Evolutionary conservation across 495 filamentous ascomycete genomes (phyloP).

Genomic region (Penicillium robsamsonii): DNA sequence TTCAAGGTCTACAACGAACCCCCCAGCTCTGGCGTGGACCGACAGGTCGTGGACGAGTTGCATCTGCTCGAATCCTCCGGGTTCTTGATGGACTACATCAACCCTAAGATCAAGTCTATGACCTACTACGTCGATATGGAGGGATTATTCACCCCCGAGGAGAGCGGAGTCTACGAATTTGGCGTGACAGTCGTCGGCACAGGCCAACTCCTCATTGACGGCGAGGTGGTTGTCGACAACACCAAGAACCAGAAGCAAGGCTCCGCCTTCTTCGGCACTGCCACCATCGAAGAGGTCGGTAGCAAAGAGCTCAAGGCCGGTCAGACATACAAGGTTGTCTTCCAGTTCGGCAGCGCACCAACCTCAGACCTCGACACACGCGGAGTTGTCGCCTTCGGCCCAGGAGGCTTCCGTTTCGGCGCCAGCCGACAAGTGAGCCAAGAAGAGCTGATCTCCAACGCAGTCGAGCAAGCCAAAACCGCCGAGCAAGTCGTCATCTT

Average conservation of each 20-base stretch:
- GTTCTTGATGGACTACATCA: slow-evolving; percentile 62
- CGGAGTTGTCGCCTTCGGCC: slow-evolving; percentile 53
- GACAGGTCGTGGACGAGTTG: slow-evolving; percentile 54
- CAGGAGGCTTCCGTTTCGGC: slow-evolving; percentile 77
- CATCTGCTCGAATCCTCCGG: slow-evolving; percentile 52
- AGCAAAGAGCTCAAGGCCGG: slow-evolving; percentile 56
- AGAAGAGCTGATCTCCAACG: slow-evolving; percentile 63
- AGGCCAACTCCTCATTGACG: slow-evolving; percentile 66
- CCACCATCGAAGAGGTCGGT: slow-evolving; percentile 60
- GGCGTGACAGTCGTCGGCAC: slow-evolving; percentile 76
- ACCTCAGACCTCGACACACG: slow-evolving; percentile 58
- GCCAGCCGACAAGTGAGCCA: slow-evolving; percentile 65
- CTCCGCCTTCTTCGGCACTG: slow-evolving; percentile 58
- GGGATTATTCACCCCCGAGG: slow-evolving; percentile 56
- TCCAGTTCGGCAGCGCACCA: slow-evolving; percentile 64
- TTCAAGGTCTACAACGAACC: slow-evolving; percentile 62
- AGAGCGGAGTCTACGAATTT: slow-evolving; percentile 68
- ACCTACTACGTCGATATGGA: slow-evolving; percentile 63
- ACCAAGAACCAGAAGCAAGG: slow-evolving; percentile 59
- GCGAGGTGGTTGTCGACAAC: slow-evolving; percentile 68
- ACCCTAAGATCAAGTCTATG: slow-evolving; percentile 51
- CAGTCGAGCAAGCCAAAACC: slow-evolving; percentile 58
- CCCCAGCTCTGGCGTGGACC: slow-evolving; percentile 35
- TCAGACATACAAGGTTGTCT: slow-evolving; percentile 56
- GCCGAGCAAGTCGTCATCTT: slow-evolving; percentile 75